phyloP scores from a whole-genome alignment of 208 protist species.

The Acanthamoeba lenticulata region DNA sequence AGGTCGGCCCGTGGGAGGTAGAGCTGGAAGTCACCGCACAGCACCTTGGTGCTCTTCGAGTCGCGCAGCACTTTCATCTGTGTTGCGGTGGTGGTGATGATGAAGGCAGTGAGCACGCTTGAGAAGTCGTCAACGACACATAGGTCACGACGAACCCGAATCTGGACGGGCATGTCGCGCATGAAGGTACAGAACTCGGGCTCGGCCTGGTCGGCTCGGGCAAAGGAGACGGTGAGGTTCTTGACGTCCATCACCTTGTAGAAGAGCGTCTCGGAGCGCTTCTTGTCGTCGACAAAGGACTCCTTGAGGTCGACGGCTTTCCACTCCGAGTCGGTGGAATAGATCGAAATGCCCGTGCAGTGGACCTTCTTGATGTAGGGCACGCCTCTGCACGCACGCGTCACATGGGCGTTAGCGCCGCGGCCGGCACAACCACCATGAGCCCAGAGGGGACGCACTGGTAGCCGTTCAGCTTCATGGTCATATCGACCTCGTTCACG shows the following conservation, averaged over 20 bases:
- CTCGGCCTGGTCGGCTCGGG: not conserved
- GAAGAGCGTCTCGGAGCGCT: constrained; percentile 32
- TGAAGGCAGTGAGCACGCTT: not conserved
- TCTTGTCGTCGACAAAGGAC: constrained; percentile 55
- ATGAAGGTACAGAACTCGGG: constrained; percentile 61
- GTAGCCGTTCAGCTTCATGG: constrained; percentile 46
- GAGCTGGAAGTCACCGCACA: constrained; percentile 49
- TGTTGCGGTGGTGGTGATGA: not conserved
- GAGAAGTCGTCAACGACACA: too few relatives aligned
- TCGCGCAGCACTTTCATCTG: constrained; percentile 59
- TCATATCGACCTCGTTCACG: constrained; percentile 52
- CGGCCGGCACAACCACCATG: not conserved
- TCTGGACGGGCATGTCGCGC: constrained; percentile 37
- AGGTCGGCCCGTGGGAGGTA: not conserved
- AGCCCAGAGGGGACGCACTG: not conserved
- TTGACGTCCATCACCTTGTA: constrained; percentile 42
- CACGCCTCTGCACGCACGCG: not conserved
- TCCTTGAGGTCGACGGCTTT: constrained; percentile 53
- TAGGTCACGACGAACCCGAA: too few relatives aligned
- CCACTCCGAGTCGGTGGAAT: constrained; percentile 43
- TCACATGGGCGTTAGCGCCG: not conserved
- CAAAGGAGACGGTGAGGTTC: constrained; percentile 42
- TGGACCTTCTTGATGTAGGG: constrained; percentile 30
- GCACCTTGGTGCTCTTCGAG: not conserved
- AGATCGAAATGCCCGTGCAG: constrained; percentile 29